A percentile compares a stretch with the other conserved stretches of the same genome.
These are phyloP conservation scores for Chrysanthemum makinoi DNA, from an alignment of 129 eudicot species.

Conservation along the genomic window DNA sequence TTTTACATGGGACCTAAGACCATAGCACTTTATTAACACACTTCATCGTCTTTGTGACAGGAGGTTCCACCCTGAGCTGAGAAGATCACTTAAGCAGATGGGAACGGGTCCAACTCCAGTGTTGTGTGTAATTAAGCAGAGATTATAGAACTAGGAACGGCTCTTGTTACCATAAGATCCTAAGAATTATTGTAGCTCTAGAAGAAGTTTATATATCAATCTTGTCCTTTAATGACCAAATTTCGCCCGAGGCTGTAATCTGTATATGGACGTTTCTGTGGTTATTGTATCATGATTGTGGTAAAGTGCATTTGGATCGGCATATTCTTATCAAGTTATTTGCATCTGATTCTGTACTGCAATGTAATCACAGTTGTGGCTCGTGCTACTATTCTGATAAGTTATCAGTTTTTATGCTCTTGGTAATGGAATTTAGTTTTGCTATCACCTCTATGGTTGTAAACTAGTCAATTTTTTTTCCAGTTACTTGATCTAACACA, in stretches of 20 bases:
- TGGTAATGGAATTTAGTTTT: too few species aligned
- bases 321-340: neutral
- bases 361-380: neutral
- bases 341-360: too few species aligned
- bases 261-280: slow-evolving; percentile 37
- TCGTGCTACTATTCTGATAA: neutral
- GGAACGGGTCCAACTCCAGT: slow-evolving; percentile 13
- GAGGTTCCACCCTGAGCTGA: slow-evolving; percentile 41
- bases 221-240: slow-evolving; percentile 9
- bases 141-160: slow-evolving; percentile 30
- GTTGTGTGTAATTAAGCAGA: slow-evolving; percentile 36
- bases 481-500: too few species aligned
- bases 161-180: slow-evolving; percentile 26
- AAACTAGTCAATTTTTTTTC: neutral
- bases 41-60: slow-evolving; percentile 29
- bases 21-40: neutral
- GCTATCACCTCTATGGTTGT: neutral
- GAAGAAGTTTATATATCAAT: slow-evolving; percentile 40
- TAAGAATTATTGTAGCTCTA: slow-evolving; percentile 32
- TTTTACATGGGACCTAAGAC: too few species aligned
- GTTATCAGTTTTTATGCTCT: neutral
- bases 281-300: slow-evolving; percentile 22
- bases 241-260: slow-evolving; percentile 1
- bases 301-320: slow-evolving; percentile 17
- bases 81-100: slow-evolving; percentile 19